These are phyloP conservation scores for Calvatia gigantea DNA, from an alignment of 768 basidiomycete species.

Conservation along the genomic window DNA sequence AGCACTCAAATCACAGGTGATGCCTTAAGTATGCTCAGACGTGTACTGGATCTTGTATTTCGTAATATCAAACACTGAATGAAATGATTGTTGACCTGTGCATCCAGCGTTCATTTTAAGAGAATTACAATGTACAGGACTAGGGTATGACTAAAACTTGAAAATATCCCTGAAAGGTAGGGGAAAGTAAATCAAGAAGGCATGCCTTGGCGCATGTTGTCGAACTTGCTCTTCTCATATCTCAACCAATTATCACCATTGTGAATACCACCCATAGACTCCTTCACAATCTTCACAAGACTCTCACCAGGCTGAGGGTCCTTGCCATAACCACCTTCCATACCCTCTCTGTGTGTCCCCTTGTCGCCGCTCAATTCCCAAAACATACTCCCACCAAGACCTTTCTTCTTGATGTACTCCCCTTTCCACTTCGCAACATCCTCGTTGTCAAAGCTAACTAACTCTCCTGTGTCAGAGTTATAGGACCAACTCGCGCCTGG, in stretches of 20 bases:
- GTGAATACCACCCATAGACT: conserved; percentile 59
- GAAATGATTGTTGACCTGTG: background rate
- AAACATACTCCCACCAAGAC: conserved; percentile 90
- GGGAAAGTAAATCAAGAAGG: conserved; percentile 12
- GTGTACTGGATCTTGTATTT: too few species aligned
- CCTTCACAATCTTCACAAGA: conserved; percentile 70
- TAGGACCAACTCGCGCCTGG: conserved; percentile 82
- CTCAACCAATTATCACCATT: conserved; percentile 72
- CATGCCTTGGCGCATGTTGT: conserved; percentile 78
- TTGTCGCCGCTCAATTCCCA: conserved; percentile 94
- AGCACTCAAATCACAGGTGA: conserved; percentile 31
- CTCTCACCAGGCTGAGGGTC: conserved; percentile 67
- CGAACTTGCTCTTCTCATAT: conserved; percentile 75
- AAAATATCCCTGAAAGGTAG: background rate
- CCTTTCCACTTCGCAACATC: conserved; percentile 71
- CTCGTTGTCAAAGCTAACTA: conserved; percentile 81
- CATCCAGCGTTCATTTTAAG: background rate
- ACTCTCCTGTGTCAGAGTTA: conserved; percentile 68
- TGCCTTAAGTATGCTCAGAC: too few species aligned
- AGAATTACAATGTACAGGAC: background rate
- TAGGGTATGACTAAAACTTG: background rate
- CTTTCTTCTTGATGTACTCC: conserved; percentile 70
- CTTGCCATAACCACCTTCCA: conserved; percentile 76
- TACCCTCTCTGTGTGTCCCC: conserved; percentile 57
- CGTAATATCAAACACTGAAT: background rate